These are phyloP conservation scores for Eutypella sp. DNA, from an alignment of 2,329 filamentous ascomycete genomes.

Conservation along the genomic window DNA sequence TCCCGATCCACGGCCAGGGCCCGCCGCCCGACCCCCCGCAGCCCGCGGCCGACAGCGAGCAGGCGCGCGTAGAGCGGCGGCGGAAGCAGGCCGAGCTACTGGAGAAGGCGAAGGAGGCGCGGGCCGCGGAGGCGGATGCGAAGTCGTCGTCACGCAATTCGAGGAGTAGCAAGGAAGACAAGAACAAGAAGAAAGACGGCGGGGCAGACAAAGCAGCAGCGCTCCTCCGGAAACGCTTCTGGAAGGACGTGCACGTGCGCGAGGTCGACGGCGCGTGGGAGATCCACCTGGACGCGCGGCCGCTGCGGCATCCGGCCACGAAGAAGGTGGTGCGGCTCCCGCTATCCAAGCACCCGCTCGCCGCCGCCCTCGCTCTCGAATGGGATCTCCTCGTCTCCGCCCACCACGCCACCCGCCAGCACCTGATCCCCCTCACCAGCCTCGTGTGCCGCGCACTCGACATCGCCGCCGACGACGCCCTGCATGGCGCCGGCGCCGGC, in stretches of 20 bases:
- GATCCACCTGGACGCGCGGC: conserved; percentile 71
- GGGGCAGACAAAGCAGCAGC: conserved; percentile 4
- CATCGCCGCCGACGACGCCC: conserved; percentile 63
- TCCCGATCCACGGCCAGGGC: conserved; percentile 50
- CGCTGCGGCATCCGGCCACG: conserved; percentile 71
- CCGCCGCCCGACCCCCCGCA: conserved; percentile 54
- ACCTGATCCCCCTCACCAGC: conserved; percentile 87
- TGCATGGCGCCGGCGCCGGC: conserved; percentile 29
- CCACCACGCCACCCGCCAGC: conserved; percentile 77
- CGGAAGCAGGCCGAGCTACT: conserved; percentile 51
- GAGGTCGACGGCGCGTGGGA: conserved; percentile 57
- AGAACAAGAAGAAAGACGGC: conserved; percentile 26
- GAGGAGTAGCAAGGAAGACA: conserved; percentile 15
- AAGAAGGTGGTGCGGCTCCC: conserved; percentile 71
- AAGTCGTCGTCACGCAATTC: neutral
- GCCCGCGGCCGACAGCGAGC: conserved; percentile 33
- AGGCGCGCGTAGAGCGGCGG: conserved; percentile 43
- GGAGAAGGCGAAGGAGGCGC: conserved; percentile 45
- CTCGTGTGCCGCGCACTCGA: conserved; percentile 79
- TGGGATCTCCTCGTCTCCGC: conserved; percentile 83
- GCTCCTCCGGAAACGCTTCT: conserved; percentile 70
- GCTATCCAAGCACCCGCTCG: conserved; percentile 70
- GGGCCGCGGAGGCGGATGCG: conserved; percentile 19
- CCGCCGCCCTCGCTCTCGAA: conserved; percentile 80
- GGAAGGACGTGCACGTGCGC: conserved; percentile 74